phyloP scores from a whole-genome alignment of 352 stramenopile species.

The Thraustochytrium sp. region DNA sequence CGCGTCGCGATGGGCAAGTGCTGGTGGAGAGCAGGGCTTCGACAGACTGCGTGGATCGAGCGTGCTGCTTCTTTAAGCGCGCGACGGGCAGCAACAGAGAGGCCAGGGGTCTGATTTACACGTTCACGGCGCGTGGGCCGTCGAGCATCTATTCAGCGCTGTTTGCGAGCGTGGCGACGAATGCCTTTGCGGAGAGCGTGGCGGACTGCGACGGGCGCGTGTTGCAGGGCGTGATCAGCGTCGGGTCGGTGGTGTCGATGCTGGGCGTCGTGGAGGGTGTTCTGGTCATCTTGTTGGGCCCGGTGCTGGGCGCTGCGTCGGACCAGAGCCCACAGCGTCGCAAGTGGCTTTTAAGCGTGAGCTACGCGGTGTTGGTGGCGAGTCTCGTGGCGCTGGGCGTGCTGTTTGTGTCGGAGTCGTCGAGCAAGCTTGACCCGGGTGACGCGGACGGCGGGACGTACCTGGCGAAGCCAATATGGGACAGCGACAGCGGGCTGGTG shows the following conservation, averaged over 20 bases:
- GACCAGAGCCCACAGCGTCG: constrained; percentile 18
- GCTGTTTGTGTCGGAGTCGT: constrained; percentile 10
- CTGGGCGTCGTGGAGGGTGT: constrained; percentile 24
- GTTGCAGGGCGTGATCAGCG: neutral
- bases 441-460: neutral
- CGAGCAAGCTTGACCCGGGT: constrained; percentile 10
- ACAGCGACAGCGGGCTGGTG: neutral
- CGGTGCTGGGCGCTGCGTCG: neutral
- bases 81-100: neutral
- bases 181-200: neutral
- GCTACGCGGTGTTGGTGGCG: neutral
- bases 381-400: neutral
- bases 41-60: too few species aligned
- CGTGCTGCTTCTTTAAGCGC: too few species aligned
- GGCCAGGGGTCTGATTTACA: neutral
- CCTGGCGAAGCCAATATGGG: neutral
- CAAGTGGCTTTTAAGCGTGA: neutral
- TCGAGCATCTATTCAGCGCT: neutral
- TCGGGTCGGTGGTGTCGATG: neutral
- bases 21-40: too few species aligned
- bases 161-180: constrained; percentile 11
- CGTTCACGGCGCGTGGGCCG: neutral
- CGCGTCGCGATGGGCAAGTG: too few species aligned
- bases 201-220: constrained; percentile 1
- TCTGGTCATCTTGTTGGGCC: neutral